Percentiles rank a stretch among this genome's conserved stretches.
Evolutionary conservation across 1,284 basidiomycete genomes (phyloP).

Genomic region (Ceratobasidium sp.): DNA sequence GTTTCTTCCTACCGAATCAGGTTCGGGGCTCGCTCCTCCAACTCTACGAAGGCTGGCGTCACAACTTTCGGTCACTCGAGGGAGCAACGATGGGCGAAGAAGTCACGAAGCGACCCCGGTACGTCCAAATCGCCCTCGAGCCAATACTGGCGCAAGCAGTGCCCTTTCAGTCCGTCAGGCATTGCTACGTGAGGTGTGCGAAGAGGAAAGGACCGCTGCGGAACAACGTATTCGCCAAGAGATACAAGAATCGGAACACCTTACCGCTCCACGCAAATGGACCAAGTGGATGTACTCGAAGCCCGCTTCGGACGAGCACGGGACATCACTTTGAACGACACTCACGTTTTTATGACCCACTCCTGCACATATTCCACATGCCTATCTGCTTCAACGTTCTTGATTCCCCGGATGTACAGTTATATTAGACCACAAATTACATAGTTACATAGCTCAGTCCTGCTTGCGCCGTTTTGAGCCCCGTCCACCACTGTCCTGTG

Average conservation of each 20-base stretch:
- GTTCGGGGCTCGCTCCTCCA: constrained; percentile 23
- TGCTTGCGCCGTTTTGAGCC: constrained; percentile 53
- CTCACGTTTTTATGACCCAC: constrained; percentile 2
- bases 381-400: neutral
- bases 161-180: constrained; percentile 33
- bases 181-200: constrained; percentile 32
- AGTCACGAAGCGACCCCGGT: constrained; percentile 25
- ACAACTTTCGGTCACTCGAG: constrained; percentile 14
- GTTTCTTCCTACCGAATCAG: constrained; percentile 14
- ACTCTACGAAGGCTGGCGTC: constrained; percentile 34
- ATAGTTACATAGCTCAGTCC: constrained; percentile 42
- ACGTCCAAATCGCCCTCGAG: constrained; percentile 24
- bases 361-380: constrained; percentile 11
- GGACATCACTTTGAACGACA: neutral
- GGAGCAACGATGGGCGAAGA: constrained; percentile 17
- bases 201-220: constrained; percentile 36
- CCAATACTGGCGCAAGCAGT: constrained; percentile 31
- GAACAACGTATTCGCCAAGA: constrained; percentile 42
- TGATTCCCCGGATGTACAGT: constrained; percentile 18
- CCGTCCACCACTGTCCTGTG: constrained; percentile 47
- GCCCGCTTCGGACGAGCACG: constrained; percentile 6
- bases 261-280: constrained; percentile 40
- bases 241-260: constrained; percentile 38
- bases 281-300: constrained; percentile 41
- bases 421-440: constrained; percentile 35